A percentile compares a stretch with the other conserved stretches of the same genome.
Conservation (phyloP, 2,329 filamentous ascomycete species). For the Hymenoscyphus salicellus region DNA sequence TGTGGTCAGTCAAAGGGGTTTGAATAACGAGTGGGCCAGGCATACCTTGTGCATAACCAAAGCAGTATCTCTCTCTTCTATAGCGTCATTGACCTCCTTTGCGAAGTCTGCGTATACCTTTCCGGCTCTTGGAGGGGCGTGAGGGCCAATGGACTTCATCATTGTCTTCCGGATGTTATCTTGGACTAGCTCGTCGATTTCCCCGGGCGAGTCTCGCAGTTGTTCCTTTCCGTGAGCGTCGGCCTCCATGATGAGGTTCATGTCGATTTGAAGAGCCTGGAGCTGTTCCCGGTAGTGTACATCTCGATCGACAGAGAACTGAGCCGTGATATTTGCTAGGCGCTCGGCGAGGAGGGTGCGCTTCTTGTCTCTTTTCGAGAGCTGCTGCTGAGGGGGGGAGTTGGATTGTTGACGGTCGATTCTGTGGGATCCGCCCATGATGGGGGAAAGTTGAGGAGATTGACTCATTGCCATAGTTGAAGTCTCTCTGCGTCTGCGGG, state of each 20-base stretch:
- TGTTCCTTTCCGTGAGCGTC: constrained; percentile 74
- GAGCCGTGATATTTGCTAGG: constrained; percentile 70
- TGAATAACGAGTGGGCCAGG: constrained; percentile 9
- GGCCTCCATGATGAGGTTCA: constrained; percentile 78
- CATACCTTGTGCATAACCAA: constrained; percentile 77
- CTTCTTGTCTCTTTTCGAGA: constrained; percentile 86
- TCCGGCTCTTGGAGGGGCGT: constrained; percentile 60
- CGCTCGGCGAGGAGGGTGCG: constrained; percentile 79
- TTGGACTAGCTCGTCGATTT: constrained; percentile 38
- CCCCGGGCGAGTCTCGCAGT: constrained; percentile 53
- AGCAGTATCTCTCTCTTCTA: constrained; percentile 83
- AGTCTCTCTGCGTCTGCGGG: background rate
- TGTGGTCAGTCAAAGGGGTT: background rate
- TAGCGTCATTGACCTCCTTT: constrained; percentile 78
- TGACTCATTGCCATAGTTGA: constrained; percentile 31
- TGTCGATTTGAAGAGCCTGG: constrained; percentile 87
- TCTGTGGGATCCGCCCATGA: constrained; percentile 27
- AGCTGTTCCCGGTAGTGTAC: constrained; percentile 84
- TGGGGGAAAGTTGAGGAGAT: constrained; percentile 33
- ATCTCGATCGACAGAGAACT: constrained; percentile 78
- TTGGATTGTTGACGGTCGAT: constrained; percentile 33
- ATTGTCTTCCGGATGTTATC: constrained; percentile 28
- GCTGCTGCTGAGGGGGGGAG: constrained; percentile 33
- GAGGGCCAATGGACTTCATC: constrained; percentile 42
- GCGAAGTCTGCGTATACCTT: constrained; percentile 83